Percentiles rank a stretch among this genome's conserved stretches.
Evolutionary conservation across 129 eudicot species (phyloP).

Genomic region (Tagetes patula): DNA sequence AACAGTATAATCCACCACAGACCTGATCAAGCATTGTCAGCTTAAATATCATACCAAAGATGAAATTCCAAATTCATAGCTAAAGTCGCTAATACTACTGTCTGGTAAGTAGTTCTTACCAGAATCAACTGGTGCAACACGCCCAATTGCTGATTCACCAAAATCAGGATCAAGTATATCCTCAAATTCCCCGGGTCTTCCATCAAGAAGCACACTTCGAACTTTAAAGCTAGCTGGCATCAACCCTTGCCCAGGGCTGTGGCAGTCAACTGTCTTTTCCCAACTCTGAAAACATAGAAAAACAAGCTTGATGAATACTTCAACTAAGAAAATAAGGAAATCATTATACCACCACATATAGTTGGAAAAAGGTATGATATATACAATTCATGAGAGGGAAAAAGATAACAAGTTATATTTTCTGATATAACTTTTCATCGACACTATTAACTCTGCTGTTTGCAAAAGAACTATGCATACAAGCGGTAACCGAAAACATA

Average conservation of each 20-base stretch:
- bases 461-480: not conserved
- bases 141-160: slow-evolving; percentile 98
- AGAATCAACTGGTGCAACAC: slow-evolving; percentile 97
- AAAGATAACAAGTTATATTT: not conserved
- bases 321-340: slow-evolving; percentile 3
- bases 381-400: not conserved
- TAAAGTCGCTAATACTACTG: not conserved
- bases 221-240: slow-evolving; percentile 98
- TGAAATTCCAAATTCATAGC: not conserved
- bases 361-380: not conserved
- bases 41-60: not conserved
- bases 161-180: slow-evolving; percentile 94
- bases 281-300: slow-evolving; percentile 59
- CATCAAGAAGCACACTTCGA: slow-evolving; percentile 68
- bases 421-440: not conserved
- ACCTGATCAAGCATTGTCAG: slow-evolving; percentile 43
- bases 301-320: slow-evolving; percentile 8
- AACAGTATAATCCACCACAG: slow-evolving; percentile 90
- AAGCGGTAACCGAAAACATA: not conserved
- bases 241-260: slow-evolving; percentile 96
- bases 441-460: not conserved
- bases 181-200: slow-evolving; percentile 64
- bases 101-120: slow-evolving; percentile 41
- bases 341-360: not conserved
- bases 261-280: slow-evolving; percentile 97